Percentiles rank a stretch among this genome's conserved stretches.
These are phyloP conservation scores for Thalassiosira livingstoniorum DNA, from an alignment of 352 stramenopile species.

Conservation along the genomic window DNA sequence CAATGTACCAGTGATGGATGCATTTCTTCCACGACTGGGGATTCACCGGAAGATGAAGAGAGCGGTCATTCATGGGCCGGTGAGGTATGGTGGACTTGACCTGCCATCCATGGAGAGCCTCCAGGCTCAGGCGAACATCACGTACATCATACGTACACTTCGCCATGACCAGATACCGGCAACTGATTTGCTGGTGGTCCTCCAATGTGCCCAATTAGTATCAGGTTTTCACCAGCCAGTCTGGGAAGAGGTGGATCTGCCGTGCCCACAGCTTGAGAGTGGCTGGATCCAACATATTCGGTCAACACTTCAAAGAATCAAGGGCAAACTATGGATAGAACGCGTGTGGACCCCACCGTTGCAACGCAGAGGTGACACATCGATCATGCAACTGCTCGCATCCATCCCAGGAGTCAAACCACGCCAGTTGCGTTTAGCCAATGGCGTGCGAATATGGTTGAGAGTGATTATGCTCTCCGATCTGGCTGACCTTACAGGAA, in stretches of 20 bases:
- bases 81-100: background rate
- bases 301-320: background rate
- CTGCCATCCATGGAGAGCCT: background rate
- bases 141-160: background rate
- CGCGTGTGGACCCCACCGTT: background rate
- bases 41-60: background rate
- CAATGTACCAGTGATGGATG: no score
- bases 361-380: background rate
- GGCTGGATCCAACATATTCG: background rate
- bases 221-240: background rate
- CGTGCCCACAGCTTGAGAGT: background rate
- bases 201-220: background rate
- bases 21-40: background rate
- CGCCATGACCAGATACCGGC: slow-evolving; percentile 1
- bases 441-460: background rate
- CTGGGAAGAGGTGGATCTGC: background rate
- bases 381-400: background rate
- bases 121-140: background rate
- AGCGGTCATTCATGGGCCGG: background rate
- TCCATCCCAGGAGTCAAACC: background rate
- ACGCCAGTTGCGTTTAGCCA: background rate
- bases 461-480: slow-evolving; percentile 14
- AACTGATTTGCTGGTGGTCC: background rate
- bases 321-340: background rate
- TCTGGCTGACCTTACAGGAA: background rate